Conservation (phyloP, 2,329 filamentous ascomycete genomes). For the Beauveria rudraprayagi region DNA sequence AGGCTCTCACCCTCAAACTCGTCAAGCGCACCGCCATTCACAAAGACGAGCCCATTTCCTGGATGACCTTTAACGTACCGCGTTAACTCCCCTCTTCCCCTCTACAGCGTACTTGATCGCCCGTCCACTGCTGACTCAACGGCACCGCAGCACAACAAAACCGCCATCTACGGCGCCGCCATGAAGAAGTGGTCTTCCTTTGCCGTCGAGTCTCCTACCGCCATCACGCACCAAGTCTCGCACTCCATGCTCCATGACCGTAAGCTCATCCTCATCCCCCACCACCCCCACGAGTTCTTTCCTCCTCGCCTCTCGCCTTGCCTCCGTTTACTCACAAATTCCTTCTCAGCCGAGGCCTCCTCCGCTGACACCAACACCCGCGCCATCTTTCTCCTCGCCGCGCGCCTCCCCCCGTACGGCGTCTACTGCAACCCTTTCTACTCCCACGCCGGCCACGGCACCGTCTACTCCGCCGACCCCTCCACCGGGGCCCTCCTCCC, state of each 20-base stretch:
- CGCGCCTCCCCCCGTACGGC: constrained; percentile 66
- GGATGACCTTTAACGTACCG: constrained; percentile 84
- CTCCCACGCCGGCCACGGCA: constrained; percentile 72
- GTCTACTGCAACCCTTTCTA: constrained; percentile 92
- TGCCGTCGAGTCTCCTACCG: constrained; percentile 63
- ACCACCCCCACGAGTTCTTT: no score
- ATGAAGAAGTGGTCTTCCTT: constrained; percentile 94
- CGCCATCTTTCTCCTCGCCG: constrained; percentile 81
- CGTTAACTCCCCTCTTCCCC: neutral
- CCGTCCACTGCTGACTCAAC: no score
- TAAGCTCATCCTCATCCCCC: constrained; percentile 26
- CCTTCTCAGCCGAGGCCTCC: constrained; percentile 53
- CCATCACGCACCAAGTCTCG: constrained; percentile 68
- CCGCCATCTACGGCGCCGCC: constrained; percentile 79
- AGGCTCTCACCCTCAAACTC: constrained; percentile 63
- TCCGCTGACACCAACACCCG: constrained; percentile 69
- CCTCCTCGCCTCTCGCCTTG: neutral
- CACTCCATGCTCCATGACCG: constrained; percentile 70
- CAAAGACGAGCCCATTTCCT: constrained; percentile 79
- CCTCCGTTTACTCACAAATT: neutral
- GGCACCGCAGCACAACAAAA: constrained; percentile 58
- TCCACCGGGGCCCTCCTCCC: constrained; percentile 48
- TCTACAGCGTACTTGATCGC: neutral
- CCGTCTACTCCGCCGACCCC: constrained; percentile 58
- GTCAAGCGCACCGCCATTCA: constrained; percentile 77